phyloP scores from a whole-genome alignment of 1,139 yeast species.

The Pichia sp. region DNA sequence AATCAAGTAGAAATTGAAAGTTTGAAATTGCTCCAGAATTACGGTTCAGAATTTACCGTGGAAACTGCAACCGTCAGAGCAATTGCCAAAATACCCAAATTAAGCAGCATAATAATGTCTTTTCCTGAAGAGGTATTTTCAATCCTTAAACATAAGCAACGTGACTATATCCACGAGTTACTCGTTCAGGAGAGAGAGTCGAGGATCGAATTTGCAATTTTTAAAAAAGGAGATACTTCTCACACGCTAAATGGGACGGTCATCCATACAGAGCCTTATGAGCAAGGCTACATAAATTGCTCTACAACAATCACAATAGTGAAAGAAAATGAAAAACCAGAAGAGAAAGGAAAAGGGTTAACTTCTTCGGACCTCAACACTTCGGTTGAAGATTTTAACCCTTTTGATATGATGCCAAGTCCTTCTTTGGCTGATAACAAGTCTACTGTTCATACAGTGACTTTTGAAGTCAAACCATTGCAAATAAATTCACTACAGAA shows the following conservation, averaged over 20 bases:
- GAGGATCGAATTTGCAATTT: constrained; percentile 35
- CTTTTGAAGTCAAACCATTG: constrained; percentile 6
- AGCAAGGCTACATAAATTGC: constrained; percentile 53
- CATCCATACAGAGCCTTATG: constrained; percentile 65
- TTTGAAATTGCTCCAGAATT: constrained; percentile 35
- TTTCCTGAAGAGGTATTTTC: constrained; percentile 46
- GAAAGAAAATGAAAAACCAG: constrained; percentile 25
- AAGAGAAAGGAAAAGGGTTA: not conserved
- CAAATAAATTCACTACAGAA: constrained; percentile 10
- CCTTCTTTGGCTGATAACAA: not conserved
- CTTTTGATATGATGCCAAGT: constrained; percentile 13
- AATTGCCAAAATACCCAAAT: constrained; percentile 20
- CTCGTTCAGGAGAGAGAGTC: constrained; percentile 36
- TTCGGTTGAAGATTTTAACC: constrained; percentile 14
- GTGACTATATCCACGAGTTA: constrained; percentile 33
- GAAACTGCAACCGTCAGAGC: constrained; percentile 24
- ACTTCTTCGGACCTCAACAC: not conserved
- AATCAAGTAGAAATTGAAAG: constrained; percentile 40
- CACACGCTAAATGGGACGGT: constrained; percentile 46
- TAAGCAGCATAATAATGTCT: constrained; percentile 31
- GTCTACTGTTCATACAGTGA: not conserved
- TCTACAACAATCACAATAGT: constrained; percentile 53
- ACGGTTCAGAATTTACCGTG: constrained; percentile 33
- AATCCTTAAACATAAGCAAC: constrained; percentile 37
- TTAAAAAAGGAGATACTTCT: constrained; percentile 30